phyloP scores from a whole-genome alignment of 2,329 filamentous ascomycete genomes.

The Alternaria triticina region DNA sequence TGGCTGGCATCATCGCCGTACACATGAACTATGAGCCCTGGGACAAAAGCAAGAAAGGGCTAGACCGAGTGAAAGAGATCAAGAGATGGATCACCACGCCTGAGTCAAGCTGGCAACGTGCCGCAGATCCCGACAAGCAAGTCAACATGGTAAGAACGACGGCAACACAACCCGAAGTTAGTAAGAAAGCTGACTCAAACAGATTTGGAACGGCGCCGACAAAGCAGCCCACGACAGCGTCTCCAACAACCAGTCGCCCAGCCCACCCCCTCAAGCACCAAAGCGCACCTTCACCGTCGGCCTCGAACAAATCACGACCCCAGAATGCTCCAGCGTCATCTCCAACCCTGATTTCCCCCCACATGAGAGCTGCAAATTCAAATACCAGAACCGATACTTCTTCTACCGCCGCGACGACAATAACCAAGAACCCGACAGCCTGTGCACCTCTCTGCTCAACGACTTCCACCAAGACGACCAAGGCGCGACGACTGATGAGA shows the following conservation, averaged over 20 bases:
- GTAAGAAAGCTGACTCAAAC: not conserved
- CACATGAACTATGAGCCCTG: not conserved
- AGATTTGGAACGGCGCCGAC: not conserved
- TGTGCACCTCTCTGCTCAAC: not conserved
- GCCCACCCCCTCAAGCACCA: not conserved
- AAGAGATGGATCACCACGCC: not conserved
- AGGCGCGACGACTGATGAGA: not conserved
- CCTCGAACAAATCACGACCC: not conserved
- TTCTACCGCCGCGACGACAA: not conserved
- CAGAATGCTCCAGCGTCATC: not conserved
- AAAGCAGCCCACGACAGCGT: not conserved
- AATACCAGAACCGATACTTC: not conserved
- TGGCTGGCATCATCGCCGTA: not conserved
- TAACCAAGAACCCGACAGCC: not conserved
- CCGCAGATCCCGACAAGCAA: not conserved
- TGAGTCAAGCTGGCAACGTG: not conserved
- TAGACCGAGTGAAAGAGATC: not conserved
- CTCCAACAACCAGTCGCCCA: not conserved
- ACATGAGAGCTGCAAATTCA: not conserved
- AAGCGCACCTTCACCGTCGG: not conserved
- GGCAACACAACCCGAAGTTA: not conserved
- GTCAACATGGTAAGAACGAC: not conserved
- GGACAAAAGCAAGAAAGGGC: not conserved
- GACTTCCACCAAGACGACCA: not conserved
- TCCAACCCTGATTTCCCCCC: not conserved